Evolutionary conservation across 176 grass and related monocot species (phyloP), one percentile per base, ranked within the genome.

Genomic region (Miscanthus lutarioriparius): DNA sequence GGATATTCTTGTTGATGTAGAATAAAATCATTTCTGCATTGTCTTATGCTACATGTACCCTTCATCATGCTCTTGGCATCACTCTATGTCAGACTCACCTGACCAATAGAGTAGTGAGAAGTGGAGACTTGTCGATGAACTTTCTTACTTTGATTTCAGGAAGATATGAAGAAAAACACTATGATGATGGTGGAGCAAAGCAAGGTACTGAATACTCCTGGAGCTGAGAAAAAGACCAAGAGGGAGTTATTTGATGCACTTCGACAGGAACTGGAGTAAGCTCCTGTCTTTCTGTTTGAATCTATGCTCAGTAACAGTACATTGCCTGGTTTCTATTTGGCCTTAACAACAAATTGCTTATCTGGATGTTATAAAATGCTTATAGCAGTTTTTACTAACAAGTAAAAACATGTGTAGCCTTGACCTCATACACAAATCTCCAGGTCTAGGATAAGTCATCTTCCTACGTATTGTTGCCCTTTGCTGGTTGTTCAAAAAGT

Each of bases 171-270:
- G 80, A 98, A 93, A 77, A 95, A 95, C 74, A 98, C 96, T 32
- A 95, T 98, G 85, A 88, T 93, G 66, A 99, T 99, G 96, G 96
- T 99, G 49, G 93, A 99, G 73, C 93, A 99, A 67, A 99, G 96
- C 87, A 96, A 90, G 75, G 93, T 95, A 70, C 88, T 99, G 45
- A 99, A 94, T 44, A 91, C 96, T 48, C 91, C 89, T 32, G 96
- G 96, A 66, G 96, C 96, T 84, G 96, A 96, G 86, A 99, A 95
- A 79, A 91, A 96, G 59, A 94, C 93, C 11, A 99, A 99, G 82
- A 86, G 93, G 72, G 96, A 92, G 78, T 74, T 99, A 67, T 99
- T 99, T 83, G 96, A 99, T 13, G 89, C 93, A 12, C 91, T 99
- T 80, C 82, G 93, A 12, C 93, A 85, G 39, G 96, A 99, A 85